Evolutionary conservation across 768 basidiomycete species (phyloP), one percentile per base, ranked within the genome.

Genomic region (Dioszegia hungarica): DNA sequence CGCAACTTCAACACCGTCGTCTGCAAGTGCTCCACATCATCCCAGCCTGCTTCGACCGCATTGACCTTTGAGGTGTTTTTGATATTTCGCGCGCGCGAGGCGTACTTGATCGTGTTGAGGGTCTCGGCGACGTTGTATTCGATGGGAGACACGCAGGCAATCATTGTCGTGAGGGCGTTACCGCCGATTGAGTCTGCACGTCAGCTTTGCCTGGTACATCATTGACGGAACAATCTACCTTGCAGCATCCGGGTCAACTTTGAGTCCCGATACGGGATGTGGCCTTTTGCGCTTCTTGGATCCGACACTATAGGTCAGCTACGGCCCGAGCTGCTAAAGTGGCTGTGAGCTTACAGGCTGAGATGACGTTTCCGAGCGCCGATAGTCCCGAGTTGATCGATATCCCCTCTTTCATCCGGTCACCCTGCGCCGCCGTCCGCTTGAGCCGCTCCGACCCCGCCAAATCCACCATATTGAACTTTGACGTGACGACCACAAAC

Each of bases 401-500:
- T 52, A 95, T 95, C n/a, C 94, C 94, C 78, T 97, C 95, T 75
- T 91, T 98, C 77, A 94, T 90, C 54, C 94, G 87, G 61, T 97
- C 94, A 4, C 95, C 95, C 9, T 86, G 86, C 4, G 94, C 95
- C 0, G 92, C 89, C 9, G 95, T 99, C 39, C 95, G 86, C 77
- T 99, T 99, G 44, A 99, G 81, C 67, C 95, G 80, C 79, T 99
- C 95, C 37, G 90, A 93, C 36, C 95, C 95, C 25, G 95, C 95
- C 70, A 99, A 78, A 78, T 99, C 95, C 25, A 99, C 95, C 64
- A 97, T 97, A 77, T 99, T 93, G 78, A 98, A 97, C 73, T 99
- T 99, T 43, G 90, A 92, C 34, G 87, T 84, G 38, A 93, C 83
- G 0, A 90, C 92, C 14, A 86, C 81, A 90, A 91, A 95, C 59